Conservation (phyloP, 202 grass and related monocot species). For the Thinopyrum obtusiflorum region DNA sequence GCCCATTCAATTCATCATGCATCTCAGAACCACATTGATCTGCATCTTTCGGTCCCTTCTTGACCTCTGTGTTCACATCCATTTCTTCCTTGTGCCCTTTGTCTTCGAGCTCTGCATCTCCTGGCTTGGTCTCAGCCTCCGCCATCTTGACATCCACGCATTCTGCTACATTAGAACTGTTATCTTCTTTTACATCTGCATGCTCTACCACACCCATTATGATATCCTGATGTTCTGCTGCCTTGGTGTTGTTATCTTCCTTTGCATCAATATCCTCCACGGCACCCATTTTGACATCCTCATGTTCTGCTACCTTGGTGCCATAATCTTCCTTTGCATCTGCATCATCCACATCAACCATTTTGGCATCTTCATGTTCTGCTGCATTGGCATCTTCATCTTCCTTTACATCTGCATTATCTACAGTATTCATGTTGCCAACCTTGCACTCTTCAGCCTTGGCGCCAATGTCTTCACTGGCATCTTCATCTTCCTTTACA, state of each 20-base stretch:
- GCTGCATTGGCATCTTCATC: slow-evolving; percentile 16
- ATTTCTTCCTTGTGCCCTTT: slow-evolving; percentile 32
- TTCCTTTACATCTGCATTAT: slow-evolving; percentile 28
- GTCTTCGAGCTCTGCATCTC: slow-evolving; percentile 33
- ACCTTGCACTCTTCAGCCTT: not conserved
- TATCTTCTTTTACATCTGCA: slow-evolving; percentile 13
- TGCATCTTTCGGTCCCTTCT: slow-evolving; percentile 32
- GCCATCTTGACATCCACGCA: slow-evolving; percentile 14
- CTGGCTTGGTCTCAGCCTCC: slow-evolving; percentile 29
- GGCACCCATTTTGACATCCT: slow-evolving; percentile 13
- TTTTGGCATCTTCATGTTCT: slow-evolving; percentile 33
- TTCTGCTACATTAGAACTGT: not conserved
- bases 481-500: slow-evolving; percentile 15
- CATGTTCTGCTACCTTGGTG: not conserved
- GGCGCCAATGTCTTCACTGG: not conserved
- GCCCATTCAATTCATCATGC: not conserved
- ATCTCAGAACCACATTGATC: slow-evolving; percentile 20
- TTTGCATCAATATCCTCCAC: slow-evolving; percentile 19
- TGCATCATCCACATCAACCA: slow-evolving; percentile 21
- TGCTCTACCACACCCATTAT: slow-evolving; percentile 22
- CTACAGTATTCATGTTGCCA: slow-evolving; percentile 16
- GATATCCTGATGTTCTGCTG: slow-evolving; percentile 27
- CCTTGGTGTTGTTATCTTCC: slow-evolving; percentile 23
- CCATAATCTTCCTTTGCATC: not conserved
- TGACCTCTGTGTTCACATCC: slow-evolving; percentile 19